These are phyloP conservation scores for Cinnamomum micranthum DNA, from an alignment of 164 flowering plant species.

Conservation along the genomic window DNA sequence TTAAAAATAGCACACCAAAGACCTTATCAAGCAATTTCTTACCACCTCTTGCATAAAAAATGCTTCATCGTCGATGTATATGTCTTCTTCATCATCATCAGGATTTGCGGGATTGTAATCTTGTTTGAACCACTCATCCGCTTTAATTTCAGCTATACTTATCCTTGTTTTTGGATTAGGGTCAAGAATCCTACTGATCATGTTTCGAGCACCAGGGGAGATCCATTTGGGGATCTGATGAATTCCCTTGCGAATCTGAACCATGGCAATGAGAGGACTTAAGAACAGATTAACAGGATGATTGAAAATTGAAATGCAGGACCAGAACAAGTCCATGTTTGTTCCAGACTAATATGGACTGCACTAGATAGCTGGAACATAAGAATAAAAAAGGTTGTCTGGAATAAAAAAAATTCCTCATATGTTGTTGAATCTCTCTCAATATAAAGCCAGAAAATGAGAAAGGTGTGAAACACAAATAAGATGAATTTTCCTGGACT, in stretches of 20 bases:
- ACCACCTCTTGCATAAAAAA: constrained; percentile 49
- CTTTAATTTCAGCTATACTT: constrained; percentile 63
- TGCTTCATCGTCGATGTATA: constrained; percentile 48
- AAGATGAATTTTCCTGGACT: not conserved
- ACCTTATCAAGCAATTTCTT: not conserved
- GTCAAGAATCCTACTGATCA: constrained; percentile 77
- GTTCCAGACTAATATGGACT: too few relatives aligned
- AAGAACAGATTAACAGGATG: not conserved
- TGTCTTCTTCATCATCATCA: constrained; percentile 63
- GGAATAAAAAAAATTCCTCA: not conserved
- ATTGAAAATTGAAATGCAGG: not conserved
- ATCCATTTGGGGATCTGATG: constrained; percentile 77
- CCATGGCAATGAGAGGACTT: not conserved
- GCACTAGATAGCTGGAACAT: too few relatives aligned
- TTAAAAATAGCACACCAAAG: not conserved
- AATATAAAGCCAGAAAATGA: not conserved
- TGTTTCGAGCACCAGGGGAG: constrained; percentile 63
- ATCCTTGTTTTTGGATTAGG: constrained; percentile 82
- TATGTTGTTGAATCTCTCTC: not conserved
- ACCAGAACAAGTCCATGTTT: not conserved
- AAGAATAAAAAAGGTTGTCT: not conserved
- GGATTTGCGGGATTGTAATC: constrained; percentile 50
- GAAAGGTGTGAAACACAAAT: not conserved
- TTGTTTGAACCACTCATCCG: constrained; percentile 75
- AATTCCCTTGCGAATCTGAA: constrained; percentile 81